Conservation (phyloP, 208 protist species). For the Borovskyia barvae region DNA sequence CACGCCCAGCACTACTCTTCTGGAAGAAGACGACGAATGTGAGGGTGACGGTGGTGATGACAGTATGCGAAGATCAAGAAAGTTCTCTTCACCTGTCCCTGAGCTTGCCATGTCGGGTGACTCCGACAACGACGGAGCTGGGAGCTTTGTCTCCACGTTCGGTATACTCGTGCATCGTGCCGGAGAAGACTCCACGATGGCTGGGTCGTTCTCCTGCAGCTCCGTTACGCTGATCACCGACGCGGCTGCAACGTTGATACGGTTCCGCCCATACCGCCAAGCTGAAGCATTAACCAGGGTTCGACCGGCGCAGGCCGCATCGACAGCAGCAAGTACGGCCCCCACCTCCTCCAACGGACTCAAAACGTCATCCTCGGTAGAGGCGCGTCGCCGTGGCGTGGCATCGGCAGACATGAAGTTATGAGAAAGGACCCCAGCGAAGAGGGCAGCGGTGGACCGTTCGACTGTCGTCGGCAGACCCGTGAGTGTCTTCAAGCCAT, state of each 20-base stretch:
- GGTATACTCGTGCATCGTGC: not conserved
- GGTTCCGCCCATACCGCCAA: conserved; percentile 72
- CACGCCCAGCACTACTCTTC: not conserved
- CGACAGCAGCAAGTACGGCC: conserved; percentile 41
- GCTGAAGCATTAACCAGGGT: conserved; percentile 35
- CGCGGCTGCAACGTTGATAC: conserved; percentile 37
- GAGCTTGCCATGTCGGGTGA: no score
- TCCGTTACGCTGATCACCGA: conserved; percentile 29
- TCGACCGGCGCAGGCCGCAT: conserved; percentile 36
- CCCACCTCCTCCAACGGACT: conserved; percentile 42
- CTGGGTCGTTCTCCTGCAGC: not conserved
- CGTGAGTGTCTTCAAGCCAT: not conserved
- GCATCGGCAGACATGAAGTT: not conserved
- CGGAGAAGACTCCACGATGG: not conserved
- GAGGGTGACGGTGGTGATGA: no score
- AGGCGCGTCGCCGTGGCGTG: not conserved
- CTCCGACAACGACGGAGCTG: not conserved
- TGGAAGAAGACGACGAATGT: not conserved
- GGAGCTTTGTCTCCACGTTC: not conserved
- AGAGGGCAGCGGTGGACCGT: not conserved
- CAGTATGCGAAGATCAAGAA: no score
- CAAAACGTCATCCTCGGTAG: not conserved
- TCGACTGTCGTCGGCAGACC: not conserved
- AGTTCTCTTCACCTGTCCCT: no score
- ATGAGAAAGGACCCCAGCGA: not conserved